Conservation (phyloP, 169 alveolate species). For the Cytauxzoon felis region DNA sequence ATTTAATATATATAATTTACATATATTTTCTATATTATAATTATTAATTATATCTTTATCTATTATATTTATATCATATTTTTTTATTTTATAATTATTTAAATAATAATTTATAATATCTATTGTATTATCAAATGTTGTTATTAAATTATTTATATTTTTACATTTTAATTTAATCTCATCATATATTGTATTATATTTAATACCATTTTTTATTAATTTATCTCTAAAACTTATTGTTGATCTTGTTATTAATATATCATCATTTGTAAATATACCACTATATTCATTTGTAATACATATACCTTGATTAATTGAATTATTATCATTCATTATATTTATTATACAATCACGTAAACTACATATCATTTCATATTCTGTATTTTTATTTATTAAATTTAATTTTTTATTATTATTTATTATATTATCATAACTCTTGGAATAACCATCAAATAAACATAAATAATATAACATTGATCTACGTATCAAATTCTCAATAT, state of each 20-base stretch:
- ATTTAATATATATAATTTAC: conserved; percentile 26
- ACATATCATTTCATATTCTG: conserved; percentile 49
- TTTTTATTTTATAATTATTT: neutral
- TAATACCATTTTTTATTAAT: conserved; percentile 21
- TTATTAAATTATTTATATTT: neutral
- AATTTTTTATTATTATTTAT: neutral
- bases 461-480: conserved; percentile 51
- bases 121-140: neutral
- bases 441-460: conserved; percentile 37
- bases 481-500: neutral
- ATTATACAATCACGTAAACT: conserved; percentile 35
- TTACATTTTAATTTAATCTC: neutral
- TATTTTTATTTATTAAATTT: conserved; percentile 10
- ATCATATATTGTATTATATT: conserved; percentile 26
- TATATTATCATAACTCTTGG: conserved; percentile 4
- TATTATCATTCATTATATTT: conserved; percentile 5
- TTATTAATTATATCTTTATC: neutral
- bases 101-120: conserved; percentile 8
- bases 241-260: conserved; percentile 45
- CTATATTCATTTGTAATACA: conserved; percentile 50
- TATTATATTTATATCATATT: neutral
- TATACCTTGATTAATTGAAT: conserved; percentile 35
- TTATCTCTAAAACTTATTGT: conserved; percentile 20
- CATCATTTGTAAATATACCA: conserved; percentile 53
- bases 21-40: neutral